phyloP scores from a whole-genome alignment of 176 grass and related monocot genomes.

The Aechmea fasciata region DNA sequence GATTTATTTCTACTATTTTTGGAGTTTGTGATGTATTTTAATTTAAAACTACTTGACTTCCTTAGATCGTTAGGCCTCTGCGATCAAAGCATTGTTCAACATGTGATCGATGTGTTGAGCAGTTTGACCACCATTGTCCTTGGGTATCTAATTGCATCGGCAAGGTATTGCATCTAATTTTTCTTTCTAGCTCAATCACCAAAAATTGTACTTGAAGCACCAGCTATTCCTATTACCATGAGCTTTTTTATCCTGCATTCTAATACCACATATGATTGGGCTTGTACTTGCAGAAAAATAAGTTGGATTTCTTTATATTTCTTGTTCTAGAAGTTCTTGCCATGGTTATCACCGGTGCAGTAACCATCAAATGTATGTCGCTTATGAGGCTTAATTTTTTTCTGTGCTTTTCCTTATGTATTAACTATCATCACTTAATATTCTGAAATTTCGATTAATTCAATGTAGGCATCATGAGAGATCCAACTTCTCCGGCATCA shows the following conservation, averaged over 20 bases:
- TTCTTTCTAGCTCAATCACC: neutral
- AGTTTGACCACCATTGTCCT: conserved; percentile 99
- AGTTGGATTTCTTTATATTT: conserved; percentile 99
- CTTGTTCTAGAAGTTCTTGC: conserved; percentile 83
- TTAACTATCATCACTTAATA: neutral
- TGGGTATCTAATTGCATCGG: conserved; percentile 99
- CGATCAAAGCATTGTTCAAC: conserved; percentile 95
- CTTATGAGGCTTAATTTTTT: neutral
- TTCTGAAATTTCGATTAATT: neutral
- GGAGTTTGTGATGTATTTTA: conserved; percentile 14
- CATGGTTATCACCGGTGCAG: conserved; percentile 87
- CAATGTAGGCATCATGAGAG: conserved; percentile 51
- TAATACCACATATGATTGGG: conserved; percentile 28
- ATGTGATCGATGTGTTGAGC: conserved; percentile 96
- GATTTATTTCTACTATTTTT: neutral
- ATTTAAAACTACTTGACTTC: conserved; percentile 26
- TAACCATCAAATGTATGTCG: conserved; percentile 55
- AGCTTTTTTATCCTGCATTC: neutral
- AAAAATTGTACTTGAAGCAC: neutral
- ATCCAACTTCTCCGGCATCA: conserved; percentile 59
- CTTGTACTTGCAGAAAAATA: conserved; percentile 86
- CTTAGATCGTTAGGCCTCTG: conserved; percentile 86
- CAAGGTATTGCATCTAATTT: conserved; percentile 48
- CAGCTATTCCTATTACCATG: neutral
- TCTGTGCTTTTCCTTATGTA: conserved; percentile 20